Percentiles rank a stretch among this genome's conserved stretches.
Evolutionary conservation across 2,329 filamentous ascomycete genomes (phyloP).

Genomic region (Trichoderma koningiopsis): DNA sequence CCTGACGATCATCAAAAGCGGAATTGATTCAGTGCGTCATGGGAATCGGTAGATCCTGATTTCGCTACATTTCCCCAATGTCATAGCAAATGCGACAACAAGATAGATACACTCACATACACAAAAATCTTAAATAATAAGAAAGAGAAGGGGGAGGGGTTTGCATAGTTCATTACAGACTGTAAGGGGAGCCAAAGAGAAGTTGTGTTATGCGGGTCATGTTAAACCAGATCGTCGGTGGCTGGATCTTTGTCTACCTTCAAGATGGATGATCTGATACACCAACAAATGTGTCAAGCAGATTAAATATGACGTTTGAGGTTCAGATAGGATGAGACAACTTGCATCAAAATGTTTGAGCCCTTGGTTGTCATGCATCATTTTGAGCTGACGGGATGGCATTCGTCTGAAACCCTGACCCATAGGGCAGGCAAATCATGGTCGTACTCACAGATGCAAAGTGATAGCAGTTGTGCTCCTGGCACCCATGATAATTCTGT

Average conservation of each 20-base stretch:
- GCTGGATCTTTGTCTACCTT: background rate
- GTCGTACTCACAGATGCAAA: background rate
- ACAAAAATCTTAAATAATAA: background rate
- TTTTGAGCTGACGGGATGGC: background rate
- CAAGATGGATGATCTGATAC: background rate
- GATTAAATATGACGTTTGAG: background rate
- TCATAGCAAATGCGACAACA: background rate
- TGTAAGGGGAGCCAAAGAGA: background rate
- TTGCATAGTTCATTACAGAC: background rate
- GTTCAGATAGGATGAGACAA: background rate
- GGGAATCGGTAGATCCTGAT: conserved; percentile 10
- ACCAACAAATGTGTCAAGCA: background rate
- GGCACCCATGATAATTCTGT: background rate
- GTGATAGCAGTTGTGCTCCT: background rate
- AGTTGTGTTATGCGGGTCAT: conserved; percentile 1
- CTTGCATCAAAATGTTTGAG: background rate
- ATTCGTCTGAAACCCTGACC: background rate
- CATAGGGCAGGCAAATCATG: background rate
- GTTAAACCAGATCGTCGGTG: conserved; percentile 7
- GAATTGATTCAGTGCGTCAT: background rate
- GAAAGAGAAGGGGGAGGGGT: background rate
- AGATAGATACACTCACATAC: background rate
- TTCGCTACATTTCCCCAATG: background rate
- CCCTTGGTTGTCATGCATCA: background rate
- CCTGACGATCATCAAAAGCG: conserved; percentile 13